Evolutionary conservation across 2,329 filamentous ascomycete genomes (phyloP).

Genomic region (Aspergillus calidoustus): DNA sequence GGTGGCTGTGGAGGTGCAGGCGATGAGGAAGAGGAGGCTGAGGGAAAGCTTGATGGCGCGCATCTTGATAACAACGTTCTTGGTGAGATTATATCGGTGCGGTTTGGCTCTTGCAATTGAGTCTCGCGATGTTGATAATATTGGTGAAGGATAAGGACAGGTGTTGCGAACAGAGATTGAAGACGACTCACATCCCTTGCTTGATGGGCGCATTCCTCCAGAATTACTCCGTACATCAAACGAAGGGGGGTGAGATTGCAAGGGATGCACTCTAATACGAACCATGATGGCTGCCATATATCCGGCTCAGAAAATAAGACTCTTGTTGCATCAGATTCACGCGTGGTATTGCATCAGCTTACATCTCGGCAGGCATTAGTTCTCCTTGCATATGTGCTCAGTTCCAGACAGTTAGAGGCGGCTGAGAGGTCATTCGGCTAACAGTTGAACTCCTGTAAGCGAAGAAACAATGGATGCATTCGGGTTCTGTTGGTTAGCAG

Average conservation of each 20-base stretch:
- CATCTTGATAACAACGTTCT: background rate
- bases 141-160: background rate
- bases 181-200: constrained; percentile 3
- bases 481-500: too few species aligned
- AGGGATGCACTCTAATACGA: background rate
- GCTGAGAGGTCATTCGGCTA: too few species aligned
- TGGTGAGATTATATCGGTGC: background rate
- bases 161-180: background rate
- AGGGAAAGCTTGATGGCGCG: background rate
- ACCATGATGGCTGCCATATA: too few species aligned
- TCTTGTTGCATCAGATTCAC: background rate
- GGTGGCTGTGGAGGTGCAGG: constrained; percentile 1
- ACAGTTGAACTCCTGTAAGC: too few species aligned
- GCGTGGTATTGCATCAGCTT: background rate
- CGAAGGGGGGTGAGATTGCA: background rate
- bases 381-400: background rate
- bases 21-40: constrained; percentile 1
- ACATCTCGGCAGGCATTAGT: background rate
- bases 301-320: background rate
- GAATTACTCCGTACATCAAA: background rate
- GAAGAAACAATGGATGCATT: too few species aligned
- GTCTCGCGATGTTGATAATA: background rate
- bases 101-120: background rate
- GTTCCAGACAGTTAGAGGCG: background rate
- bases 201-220: background rate